Base-by-base conservation (phyloP, 1,284 basidiomycete genomes). In the Apiotrichum porosum region DNA sequence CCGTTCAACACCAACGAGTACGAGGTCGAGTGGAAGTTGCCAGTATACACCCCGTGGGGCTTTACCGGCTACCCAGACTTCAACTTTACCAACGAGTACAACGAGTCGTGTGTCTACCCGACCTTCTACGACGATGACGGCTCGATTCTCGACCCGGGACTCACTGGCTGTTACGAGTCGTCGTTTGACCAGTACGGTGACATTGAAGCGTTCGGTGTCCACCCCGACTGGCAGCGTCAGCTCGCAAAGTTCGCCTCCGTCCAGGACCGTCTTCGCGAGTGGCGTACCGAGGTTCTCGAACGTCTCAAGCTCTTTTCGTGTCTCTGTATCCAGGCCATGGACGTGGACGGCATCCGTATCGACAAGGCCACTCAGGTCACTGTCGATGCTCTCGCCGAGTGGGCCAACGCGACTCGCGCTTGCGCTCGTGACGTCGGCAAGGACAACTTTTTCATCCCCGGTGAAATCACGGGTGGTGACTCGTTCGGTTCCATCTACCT, bases 161-260 rank as follows among this genome's bases (percentile, higher is more conserved):
- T 73, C 23, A 76, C 79, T 33, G 88, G 89, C 21, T 94, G 90
- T 69, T 77, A 83, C 58, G 72, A 75, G 23, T 88, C 85, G 23
- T 87, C 91, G 55, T 92, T 93, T 61, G 90, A 94, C 72, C 88
- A 92, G 56, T 94, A 86, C 61, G 90, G 90, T 55, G 90, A 94
- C 74, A 87, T 89, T 80, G 90, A 93, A 71, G 90, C 90, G 53
- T 94, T 94, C 68, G 90, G 90, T 84, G 88, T 93, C 31, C 88
- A 91, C 66, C 73, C 74, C 34, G 75, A 76, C 63, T 76, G 75
- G 86, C 80, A 93, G 65, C 89, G 90, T 80, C 87, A 94, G 70
- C 76, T 94, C 23, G 82, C 88, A 60, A 94, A 94, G 71, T 93
- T 93, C 72, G 88, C 90, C 33, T 91, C 88, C 47, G 89, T 93